Base-by-base conservation (phyloP, 768 basidiomycete species). In the Rhodotorula paludigena region DNA sequence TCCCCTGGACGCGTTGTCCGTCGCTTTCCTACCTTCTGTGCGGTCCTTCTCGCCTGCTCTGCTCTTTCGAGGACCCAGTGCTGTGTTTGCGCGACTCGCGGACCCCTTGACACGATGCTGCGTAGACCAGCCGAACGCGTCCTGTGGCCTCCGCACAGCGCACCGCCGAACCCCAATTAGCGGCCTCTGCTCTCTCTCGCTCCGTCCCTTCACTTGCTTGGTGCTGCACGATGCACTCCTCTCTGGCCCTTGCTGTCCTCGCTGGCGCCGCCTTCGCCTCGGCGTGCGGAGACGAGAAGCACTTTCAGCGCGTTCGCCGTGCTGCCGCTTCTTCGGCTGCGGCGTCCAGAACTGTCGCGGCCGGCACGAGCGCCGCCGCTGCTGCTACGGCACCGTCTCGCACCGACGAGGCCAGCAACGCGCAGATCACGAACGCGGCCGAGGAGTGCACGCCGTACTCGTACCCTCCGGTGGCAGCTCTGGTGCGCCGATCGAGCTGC, bases 391-490 rank as follows among this genome's bases (percentile, higher is more conserved):
- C 52, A 4, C 33, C 52, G 33, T n/a, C 58, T 5, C 55, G 62
- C 9, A 69, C 68, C 25, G 68, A 69, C 63, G 68, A 64, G 48
- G 68, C 68, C 15, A 55, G 52, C 25, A 63, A 51, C 1, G 62
- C 62, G 3, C 20, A 48, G 23, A 41, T 69, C 58, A 69, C 58
- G n/a, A 44, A 69, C 62, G 57, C 67, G 7, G 53, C 57, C 10
- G 62, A 68, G 45, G 67, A 63, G 53, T 68, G 67, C 42, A 1
- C 28, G 12, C 0, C 15, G 16, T 65, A 70, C 61, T 38, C 33
- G 28, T 71, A 71, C 61, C 53, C 64, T 25, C 65, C 69, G 1
- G 65, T 66, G n/a, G 51, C 65, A 1, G 58, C 57, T 18, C 39
- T 71, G 33, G 54, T 67, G 33, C 25, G 56, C 36, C n/a, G 12